Conservation (phyloP, 768 basidiomycete species). For the Naganishia friedmannii region DNA sequence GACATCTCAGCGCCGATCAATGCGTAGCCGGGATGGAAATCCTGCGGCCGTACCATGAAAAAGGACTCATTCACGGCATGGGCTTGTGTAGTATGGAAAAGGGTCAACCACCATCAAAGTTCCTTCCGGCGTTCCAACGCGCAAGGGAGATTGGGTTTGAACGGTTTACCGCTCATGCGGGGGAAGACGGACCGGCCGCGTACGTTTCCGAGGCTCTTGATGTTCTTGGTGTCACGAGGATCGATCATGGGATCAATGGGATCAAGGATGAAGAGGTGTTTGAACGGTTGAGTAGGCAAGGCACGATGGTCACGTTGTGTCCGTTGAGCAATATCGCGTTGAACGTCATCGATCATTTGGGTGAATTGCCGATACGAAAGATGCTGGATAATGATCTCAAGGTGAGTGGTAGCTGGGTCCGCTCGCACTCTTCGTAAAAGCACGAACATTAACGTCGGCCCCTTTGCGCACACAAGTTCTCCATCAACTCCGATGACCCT, state of each 20-base stretch:
- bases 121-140: constrained; percentile 28
- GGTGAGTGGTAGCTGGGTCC: neutral
- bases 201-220: constrained; percentile 32
- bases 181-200: constrained; percentile 38
- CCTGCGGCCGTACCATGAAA: constrained; percentile 30
- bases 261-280: constrained; percentile 35
- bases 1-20: constrained; percentile 31
- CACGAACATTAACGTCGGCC: neutral
- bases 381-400: constrained; percentile 35
- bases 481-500: constrained; percentile 41
- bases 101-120: constrained; percentile 34
- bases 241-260: constrained; percentile 39
- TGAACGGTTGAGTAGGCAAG: constrained; percentile 28
- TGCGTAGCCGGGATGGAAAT: constrained; percentile 29
- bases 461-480: constrained; percentile 24
- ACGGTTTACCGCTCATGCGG: constrained; percentile 36
- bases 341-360: constrained; percentile 30
- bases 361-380: constrained; percentile 34
- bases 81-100: constrained; percentile 34
- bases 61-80: constrained; percentile 33
- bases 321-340: constrained; percentile 38
- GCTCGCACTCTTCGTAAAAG: no score
- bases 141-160: constrained; percentile 33
- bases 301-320: constrained; percentile 36
- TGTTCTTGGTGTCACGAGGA: constrained; percentile 32